Evolutionary conservation across 2,329 filamentous ascomycete species (phyloP).

Genomic region (Fusarium neocosmosporiellum): DNA sequence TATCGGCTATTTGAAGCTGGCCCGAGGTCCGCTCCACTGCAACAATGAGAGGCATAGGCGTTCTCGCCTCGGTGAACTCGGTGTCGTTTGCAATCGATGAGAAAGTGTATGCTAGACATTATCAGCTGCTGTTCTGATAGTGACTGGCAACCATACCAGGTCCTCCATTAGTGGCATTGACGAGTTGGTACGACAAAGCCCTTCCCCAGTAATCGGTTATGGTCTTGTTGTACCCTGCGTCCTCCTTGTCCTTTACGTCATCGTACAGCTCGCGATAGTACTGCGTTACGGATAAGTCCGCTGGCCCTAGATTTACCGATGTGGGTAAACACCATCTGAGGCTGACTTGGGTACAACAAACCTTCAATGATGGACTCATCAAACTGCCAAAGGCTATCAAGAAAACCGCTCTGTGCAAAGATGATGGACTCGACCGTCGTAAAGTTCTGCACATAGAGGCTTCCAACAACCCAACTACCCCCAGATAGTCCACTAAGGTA

Average conservation of each 20-base stretch:
- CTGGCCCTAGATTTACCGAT: constrained; percentile 13
- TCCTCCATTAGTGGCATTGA: constrained; percentile 77
- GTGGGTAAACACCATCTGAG: background rate
- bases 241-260: constrained; percentile 68
- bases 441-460: constrained; percentile 81
- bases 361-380: constrained; percentile 45
- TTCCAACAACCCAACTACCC: constrained; percentile 81
- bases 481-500: constrained; percentile 81
- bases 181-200: constrained; percentile 80
- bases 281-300: background rate
- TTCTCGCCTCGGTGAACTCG: constrained; percentile 71
- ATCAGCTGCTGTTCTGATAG: background rate
- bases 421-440: constrained; percentile 65
- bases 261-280: constrained; percentile 73
- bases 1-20: constrained; percentile 66
- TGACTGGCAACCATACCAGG: constrained; percentile 39
- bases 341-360: background rate
- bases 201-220: constrained; percentile 87
- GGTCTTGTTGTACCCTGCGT: constrained; percentile 71
- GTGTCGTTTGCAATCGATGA: constrained; percentile 69
- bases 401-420: background rate
- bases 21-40: constrained; percentile 74
- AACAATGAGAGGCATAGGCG: constrained; percentile 80
- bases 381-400: constrained; percentile 36
- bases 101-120: constrained; percentile 73